Evolutionary conservation across 139 green algal genomes (phyloP), one percentile per base, ranked within the genome.

Genomic region (Tetradesmus lagerheimii): DNA sequence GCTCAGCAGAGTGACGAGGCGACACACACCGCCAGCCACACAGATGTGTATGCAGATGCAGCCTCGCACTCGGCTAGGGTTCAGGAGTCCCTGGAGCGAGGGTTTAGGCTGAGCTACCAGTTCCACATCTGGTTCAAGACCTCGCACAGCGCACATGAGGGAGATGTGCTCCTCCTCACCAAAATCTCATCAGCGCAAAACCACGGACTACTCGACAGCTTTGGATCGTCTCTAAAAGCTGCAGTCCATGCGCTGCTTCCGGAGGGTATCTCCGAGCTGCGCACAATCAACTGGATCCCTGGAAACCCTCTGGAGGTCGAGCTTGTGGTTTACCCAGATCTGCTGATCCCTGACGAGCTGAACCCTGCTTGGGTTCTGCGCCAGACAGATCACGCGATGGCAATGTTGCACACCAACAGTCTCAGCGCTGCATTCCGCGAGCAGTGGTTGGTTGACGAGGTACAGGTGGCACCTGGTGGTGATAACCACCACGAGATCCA

Each of bases 321-420:
- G n/a, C 18, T 85, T 37, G 79, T 66, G 9, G 12, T 85, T 20
- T 85, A 85, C 27, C 79, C 79, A 6, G 41, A 85, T 25, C 27
- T 85, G 29, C 41, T 85, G 39, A 37, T 85, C n/a, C 79, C 79
- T 67, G 79, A 85, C 4, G 79, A 67, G 41, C 27, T 67, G 53
- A 85, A 85, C 43, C 79, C 79, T 39, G 34, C 79, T 67, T 4
- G 37, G 27, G 31, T 50, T 25, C 25, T 85, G 39, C 39, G 37
- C 5, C 27, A 64, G 50, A 50, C 31, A 16, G 41, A 85, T 27
- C 50, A 85, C 27, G 41, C 31, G 31, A 85, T 85, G 79, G 41
- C 50, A 27, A 3, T 15, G 27, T 37, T 85, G 14, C 27, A 67
- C n/a, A 50, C 79, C 27, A 41, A 66, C 27, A n/a, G 25, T 9